Evolutionary conservation across 306 rosid species (phyloP).

Genomic region (Canavalia gladiata): DNA sequence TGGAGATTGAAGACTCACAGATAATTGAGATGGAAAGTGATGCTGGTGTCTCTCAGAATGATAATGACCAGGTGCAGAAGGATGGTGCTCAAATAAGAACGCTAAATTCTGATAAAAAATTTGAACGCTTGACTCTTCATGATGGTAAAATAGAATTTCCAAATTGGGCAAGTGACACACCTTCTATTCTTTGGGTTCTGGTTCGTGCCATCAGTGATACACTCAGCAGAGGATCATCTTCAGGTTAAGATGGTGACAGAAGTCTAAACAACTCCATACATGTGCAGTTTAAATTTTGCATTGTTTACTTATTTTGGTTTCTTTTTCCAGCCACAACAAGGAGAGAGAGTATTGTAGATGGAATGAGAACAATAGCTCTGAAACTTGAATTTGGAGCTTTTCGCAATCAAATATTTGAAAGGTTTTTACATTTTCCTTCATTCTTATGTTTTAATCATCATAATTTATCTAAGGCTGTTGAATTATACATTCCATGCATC

Average conservation of each 20-base stretch:
- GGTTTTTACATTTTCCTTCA: slow-evolving; percentile 58
- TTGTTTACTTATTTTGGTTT: slow-evolving; percentile 44
- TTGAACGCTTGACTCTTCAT: slow-evolving; percentile 65
- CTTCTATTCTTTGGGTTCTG: slow-evolving; percentile 93
- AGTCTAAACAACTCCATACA: slow-evolving; percentile 29
- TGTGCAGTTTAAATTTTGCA: slow-evolving; percentile 22
- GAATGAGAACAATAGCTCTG: slow-evolving; percentile 95
- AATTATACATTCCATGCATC: slow-evolving; percentile 29
- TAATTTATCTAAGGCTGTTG: slow-evolving; percentile 28
- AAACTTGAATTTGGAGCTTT: slow-evolving; percentile 94
- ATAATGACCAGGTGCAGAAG: slow-evolving; percentile 50
- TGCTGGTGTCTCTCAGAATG: slow-evolving; percentile 54
- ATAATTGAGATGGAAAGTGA: slow-evolving; percentile 86
- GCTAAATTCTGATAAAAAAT: slow-evolving; percentile 52
- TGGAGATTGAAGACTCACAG: slow-evolving; percentile 72
- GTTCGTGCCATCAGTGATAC: slow-evolving; percentile 73
- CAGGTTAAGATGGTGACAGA: slow-evolving; percentile 74
- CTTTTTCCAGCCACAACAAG: slow-evolving; percentile 75
- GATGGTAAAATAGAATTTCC: slow-evolving; percentile 90
- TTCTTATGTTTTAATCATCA: slow-evolving; percentile 42
- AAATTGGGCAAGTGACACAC: slow-evolving; percentile 87
- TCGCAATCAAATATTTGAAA: slow-evolving; percentile 91
- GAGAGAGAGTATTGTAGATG: slow-evolving; percentile 92
- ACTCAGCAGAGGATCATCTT: slow-evolving; percentile 85
- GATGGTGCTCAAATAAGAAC: slow-evolving; percentile 59